A percentile compares a stretch with the other conserved stretches of the same genome.
These are phyloP conservation scores for Suhomyces guaymorum DNA, from an alignment of 1,139 yeast genomes.

Conservation along the genomic window DNA sequence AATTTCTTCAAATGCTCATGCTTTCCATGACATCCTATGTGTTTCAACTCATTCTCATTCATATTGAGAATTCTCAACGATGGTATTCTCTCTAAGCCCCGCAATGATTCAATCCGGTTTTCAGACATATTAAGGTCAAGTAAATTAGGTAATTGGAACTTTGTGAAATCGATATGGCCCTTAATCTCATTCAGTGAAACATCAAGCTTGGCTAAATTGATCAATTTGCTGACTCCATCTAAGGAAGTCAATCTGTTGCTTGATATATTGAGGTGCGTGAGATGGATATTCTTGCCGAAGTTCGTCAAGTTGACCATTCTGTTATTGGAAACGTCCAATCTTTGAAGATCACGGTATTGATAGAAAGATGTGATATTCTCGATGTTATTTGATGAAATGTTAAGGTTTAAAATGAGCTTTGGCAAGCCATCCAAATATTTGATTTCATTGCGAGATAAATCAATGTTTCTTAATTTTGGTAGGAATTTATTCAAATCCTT, in stretches of 20 bases:
- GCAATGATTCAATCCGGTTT: constrained; percentile 36
- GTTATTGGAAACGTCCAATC: constrained; percentile 44
- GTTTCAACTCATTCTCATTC: constrained; percentile 41
- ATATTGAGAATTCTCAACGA: constrained; percentile 42
- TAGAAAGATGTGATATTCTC: constrained; percentile 45
- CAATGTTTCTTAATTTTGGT: constrained; percentile 42
- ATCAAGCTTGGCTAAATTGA: constrained; percentile 43
- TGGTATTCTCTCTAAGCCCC: constrained; percentile 38
- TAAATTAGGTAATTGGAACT: constrained; percentile 38
- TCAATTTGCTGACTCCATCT: constrained; percentile 40
- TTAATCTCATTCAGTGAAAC: constrained; percentile 43
- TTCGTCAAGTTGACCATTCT: constrained; percentile 34
- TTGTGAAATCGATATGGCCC: constrained; percentile 41
- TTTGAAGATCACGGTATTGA: constrained; percentile 43
- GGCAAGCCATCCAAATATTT: constrained; percentile 53
- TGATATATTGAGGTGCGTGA: constrained; percentile 35
- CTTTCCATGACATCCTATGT: constrained; percentile 23
- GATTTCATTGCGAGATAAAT: constrained; percentile 46
- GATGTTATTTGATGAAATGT: constrained; percentile 40
- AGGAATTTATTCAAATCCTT: constrained; percentile 46
- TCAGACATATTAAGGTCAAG: constrained; percentile 49
- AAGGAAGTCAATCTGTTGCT: constrained; percentile 36
- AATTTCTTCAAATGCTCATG: constrained; percentile 45
- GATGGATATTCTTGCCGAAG: constrained; percentile 37
- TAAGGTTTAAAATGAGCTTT: constrained; percentile 33